Evolutionary conservation across 2,329 filamentous ascomycete species (phyloP).

Genomic region (Conoideocrella luteorostrata): DNA sequence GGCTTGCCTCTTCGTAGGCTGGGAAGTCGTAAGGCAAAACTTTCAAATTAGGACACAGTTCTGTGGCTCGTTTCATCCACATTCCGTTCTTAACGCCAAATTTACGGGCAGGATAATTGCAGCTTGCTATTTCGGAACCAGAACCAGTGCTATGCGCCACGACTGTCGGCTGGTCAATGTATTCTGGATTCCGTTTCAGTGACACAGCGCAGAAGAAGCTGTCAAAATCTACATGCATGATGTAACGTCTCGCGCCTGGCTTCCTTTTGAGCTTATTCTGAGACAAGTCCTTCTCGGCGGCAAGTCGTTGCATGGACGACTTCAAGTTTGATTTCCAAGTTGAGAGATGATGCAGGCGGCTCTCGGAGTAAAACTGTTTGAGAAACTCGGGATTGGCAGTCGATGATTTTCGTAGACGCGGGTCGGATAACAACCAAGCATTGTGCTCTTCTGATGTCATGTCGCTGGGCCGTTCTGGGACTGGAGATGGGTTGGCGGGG

Average conservation of each 20-base stretch:
- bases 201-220: constrained; percentile 97
- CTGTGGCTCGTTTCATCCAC: constrained; percentile 93
- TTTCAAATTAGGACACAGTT: constrained; percentile 78
- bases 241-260: constrained; percentile 65
- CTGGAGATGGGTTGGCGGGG: background rate
- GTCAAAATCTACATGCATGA: constrained; percentile 96
- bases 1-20: constrained; percentile 87
- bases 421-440: constrained; percentile 73
- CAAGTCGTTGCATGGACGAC: constrained; percentile 74
- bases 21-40: constrained; percentile 94
- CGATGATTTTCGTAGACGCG: constrained; percentile 79
- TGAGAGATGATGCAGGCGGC: constrained; percentile 87
- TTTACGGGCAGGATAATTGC: constrained; percentile 84
- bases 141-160: constrained; percentile 82
- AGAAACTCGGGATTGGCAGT: constrained; percentile 90
- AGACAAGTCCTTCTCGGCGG: constrained; percentile 57
- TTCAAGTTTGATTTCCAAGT: constrained; percentile 97
- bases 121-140: constrained; percentile 93
- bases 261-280: constrained; percentile 41
- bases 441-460: constrained; percentile 93
- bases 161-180: constrained; percentile 71
- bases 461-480: constrained; percentile 41
- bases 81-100: constrained; percentile 95
- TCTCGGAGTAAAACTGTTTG: constrained; percentile 92
- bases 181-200: constrained; percentile 67